These are phyloP conservation scores for Cadophora sp. DNA, from an alignment of 2,329 filamentous ascomycete genomes.

Conservation along the genomic window DNA sequence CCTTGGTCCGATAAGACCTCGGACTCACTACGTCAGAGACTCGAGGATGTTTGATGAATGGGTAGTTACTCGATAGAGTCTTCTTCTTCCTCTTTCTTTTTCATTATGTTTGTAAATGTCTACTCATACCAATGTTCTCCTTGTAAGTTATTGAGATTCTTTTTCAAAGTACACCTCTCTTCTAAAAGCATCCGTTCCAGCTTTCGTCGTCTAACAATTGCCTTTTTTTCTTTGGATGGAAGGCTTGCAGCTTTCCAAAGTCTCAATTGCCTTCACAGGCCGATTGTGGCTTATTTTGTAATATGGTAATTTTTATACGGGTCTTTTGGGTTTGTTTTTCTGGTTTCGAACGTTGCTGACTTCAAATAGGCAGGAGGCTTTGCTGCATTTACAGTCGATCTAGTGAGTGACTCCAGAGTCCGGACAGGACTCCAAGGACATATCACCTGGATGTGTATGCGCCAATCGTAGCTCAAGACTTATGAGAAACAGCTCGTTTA, in stretches of 20 bases:
- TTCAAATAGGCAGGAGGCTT: slow-evolving; percentile 75
- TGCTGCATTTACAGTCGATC: slow-evolving; percentile 69
- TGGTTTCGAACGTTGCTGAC: neutral
- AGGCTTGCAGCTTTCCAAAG: neutral
- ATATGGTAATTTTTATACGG: neutral
- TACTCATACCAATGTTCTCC: slow-evolving; percentile 60
- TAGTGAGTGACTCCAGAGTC: neutral
- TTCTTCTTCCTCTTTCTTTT: neutral
- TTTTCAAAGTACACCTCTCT: neutral
- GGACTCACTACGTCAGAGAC: slow-evolving; percentile 23
- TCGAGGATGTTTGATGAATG: neutral
- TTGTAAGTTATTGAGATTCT: slow-evolving; percentile 51
- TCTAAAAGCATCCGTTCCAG: neutral
- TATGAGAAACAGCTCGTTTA: slow-evolving; percentile 57
- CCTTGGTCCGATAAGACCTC: slow-evolving; percentile 20
- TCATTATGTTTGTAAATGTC: slow-evolving; percentile 49
- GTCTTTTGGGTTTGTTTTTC: neutral
- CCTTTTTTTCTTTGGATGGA: too few species aligned
- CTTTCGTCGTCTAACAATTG: neutral
- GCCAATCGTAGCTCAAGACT: neutral
- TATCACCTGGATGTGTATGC: neutral
- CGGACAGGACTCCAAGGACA: neutral
- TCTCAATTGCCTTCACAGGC: too few species aligned
- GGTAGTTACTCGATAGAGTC: neutral
- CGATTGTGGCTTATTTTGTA: too few species aligned